Evolutionary conservation across 1,284 basidiomycete genomes (phyloP).

Genomic region (Marasmius tenuissimus): DNA sequence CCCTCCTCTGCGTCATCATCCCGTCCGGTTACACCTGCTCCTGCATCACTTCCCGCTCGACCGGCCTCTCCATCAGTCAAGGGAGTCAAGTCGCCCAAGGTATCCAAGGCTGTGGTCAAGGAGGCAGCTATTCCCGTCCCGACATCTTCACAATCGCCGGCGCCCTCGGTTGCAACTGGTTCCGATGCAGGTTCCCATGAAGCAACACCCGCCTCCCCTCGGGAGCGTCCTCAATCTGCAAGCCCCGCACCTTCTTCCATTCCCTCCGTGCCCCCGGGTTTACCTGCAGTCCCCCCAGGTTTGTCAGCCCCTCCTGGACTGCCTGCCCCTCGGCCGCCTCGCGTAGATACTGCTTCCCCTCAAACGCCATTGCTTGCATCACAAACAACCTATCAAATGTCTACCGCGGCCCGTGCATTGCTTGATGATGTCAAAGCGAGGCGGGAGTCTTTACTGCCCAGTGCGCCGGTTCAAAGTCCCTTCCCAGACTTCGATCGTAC

Average conservation of each 20-base stretch:
- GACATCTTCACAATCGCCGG: slow-evolving; percentile 46
- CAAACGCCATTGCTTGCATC: slow-evolving; percentile 56
- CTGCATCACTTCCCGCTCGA: slow-evolving; percentile 33
- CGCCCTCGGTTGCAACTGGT: slow-evolving; percentile 36
- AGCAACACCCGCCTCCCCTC: slow-evolving; percentile 42
- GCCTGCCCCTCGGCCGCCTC: slow-evolving; percentile 49
- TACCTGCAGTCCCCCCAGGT: slow-evolving; percentile 51
- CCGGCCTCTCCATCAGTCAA: slow-evolving; percentile 45
- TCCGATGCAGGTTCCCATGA: slow-evolving; percentile 41
- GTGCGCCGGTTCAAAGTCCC: slow-evolving; percentile 58
- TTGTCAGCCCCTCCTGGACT: slow-evolving; percentile 71
- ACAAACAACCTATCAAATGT: slow-evolving; percentile 81
- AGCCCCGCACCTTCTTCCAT: slow-evolving; percentile 41
- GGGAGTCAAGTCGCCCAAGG: slow-evolving; percentile 27
- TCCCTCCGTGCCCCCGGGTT: slow-evolving; percentile 41
- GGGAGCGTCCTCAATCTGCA: slow-evolving; percentile 40
- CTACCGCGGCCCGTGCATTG: slow-evolving; percentile 79
- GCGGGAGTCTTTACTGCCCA: slow-evolving; percentile 55
- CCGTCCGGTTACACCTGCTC: slow-evolving; percentile 60
- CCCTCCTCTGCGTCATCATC: slow-evolving; percentile 58
- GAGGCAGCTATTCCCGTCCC: slow-evolving; percentile 30
- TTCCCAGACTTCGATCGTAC: slow-evolving; percentile 90
- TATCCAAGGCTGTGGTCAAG: slow-evolving; percentile 32
- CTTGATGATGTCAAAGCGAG: slow-evolving; percentile 82
- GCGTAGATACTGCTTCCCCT: slow-evolving; percentile 50